These are phyloP conservation scores for Coemansia sp. DNA, from an alignment of 192 early-diverging fungal species.

Conservation along the genomic window DNA sequence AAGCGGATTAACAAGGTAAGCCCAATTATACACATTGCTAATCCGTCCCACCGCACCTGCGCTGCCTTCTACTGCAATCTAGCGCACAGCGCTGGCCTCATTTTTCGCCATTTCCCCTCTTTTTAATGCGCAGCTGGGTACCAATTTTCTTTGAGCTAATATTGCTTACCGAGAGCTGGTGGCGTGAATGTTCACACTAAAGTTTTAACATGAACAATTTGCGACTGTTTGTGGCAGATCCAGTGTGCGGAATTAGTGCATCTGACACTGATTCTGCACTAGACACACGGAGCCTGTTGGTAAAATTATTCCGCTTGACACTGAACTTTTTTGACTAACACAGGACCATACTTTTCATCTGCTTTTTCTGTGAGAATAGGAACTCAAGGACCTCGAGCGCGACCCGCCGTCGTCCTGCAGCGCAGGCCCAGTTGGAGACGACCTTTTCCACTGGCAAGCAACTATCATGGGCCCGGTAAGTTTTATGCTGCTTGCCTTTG, in stretches of 20 bases:
- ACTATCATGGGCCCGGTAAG: constrained; percentile 95
- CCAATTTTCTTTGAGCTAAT: not conserved
- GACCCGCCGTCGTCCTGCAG: constrained; percentile 98
- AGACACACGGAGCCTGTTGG: not conserved
- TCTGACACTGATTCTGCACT: not conserved
- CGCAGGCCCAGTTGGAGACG: constrained; percentile 93
- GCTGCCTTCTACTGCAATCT: constrained; percentile 3
- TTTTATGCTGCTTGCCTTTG: constrained; percentile 13
- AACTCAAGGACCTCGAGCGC: constrained; percentile 92
- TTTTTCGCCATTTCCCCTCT: not conserved
- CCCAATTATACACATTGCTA: not conserved
- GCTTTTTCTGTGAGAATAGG: constrained; percentile 48
- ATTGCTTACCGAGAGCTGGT: too few species aligned
- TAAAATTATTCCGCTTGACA: not conserved
- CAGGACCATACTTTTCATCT: not conserved
- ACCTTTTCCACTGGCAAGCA: constrained; percentile 94
- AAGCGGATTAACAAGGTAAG: constrained; percentile 99
- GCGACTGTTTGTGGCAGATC: not conserved
- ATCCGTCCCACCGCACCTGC: not conserved
- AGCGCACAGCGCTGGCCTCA: not conserved
- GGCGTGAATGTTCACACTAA: too few species aligned
- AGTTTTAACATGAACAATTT: not conserved
- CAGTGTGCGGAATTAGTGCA: not conserved
- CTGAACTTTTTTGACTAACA: constrained; percentile 1
- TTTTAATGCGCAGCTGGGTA: not conserved